phyloP scores from a whole-genome alignment of 805 yeast species.

The Saccharomycopsis guyanensis region DNA sequence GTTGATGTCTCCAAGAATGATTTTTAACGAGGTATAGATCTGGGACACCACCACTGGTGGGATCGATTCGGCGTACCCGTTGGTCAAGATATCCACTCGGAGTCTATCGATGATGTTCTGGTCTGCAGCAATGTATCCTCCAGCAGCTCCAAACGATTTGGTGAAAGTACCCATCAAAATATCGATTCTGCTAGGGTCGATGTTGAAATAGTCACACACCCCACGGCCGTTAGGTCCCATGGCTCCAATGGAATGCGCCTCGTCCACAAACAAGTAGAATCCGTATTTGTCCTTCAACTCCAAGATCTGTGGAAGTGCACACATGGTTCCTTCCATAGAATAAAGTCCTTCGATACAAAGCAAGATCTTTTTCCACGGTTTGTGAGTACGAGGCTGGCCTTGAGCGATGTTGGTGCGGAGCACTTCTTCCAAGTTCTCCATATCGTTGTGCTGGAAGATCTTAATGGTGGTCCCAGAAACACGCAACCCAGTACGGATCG shows the following conservation, averaged over 20 bases:
- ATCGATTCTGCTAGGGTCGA: slow-evolving; percentile 71
- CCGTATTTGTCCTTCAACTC: slow-evolving; percentile 77
- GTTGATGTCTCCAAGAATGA: slow-evolving; percentile 71
- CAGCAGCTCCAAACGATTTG: slow-evolving; percentile 97
- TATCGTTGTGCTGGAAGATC: slow-evolving; percentile 88
- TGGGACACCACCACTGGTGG: slow-evolving; percentile 92
- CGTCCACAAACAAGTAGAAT: slow-evolving; percentile 87
- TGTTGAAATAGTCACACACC: slow-evolving; percentile 85
- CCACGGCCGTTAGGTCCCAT: slow-evolving; percentile 93
- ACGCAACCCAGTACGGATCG: slow-evolving; percentile 92
- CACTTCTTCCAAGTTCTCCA: slow-evolving; percentile 67
- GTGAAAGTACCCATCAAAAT: slow-evolving; percentile 96
- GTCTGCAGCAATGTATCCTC: slow-evolving; percentile 89
- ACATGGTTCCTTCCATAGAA: slow-evolving; percentile 88
- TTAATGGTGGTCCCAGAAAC: slow-evolving; percentile 88
- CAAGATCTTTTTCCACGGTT: slow-evolving; percentile 89
- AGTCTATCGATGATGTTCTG: slow-evolving; percentile 64
- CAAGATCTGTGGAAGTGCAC: slow-evolving; percentile 69
- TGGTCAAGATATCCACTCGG: slow-evolving; percentile 64
- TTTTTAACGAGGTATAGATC: slow-evolving; percentile 68
- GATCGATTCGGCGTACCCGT: slow-evolving; percentile 73
- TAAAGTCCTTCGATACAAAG: slow-evolving; percentile 89
- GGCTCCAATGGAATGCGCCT: slow-evolving; percentile 99
- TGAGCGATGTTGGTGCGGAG: slow-evolving; percentile 80
- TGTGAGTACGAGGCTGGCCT: slow-evolving; percentile 91